Base-by-base conservation (phyloP, 208 protist species). In the Acanthamoeba triangularis region DNA sequence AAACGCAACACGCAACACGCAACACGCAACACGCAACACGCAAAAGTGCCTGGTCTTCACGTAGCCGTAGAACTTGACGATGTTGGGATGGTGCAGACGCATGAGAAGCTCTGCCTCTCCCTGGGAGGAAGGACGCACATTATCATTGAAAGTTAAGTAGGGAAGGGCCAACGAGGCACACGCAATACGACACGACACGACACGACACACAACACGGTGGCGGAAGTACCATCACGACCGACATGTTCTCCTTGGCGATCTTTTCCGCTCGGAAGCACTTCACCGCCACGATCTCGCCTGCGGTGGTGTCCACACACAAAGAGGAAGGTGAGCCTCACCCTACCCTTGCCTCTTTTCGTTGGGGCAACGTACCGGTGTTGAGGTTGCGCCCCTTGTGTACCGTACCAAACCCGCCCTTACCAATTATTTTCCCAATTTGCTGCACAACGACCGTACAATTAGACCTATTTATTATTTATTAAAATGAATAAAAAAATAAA, bases 41-140 rank as follows among this genome's bases (percentile, higher is more conserved):
- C 52, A 56, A 78, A 96, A 95, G 28, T 98, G 93, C 47, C 97
- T 96, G 44, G 96, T 98, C 33, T 96, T 96, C n/a, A 95, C 88
- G 84, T 97, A 97, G 69, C 96, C 96, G 30, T 98, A 80, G 78
- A 99, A 99, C 90, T 98, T 98, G 84, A 99, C 98, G 59, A 99
- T 98, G 90, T 98, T 97, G 49, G 90, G 59, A 80, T 99, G 98
- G 23, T 98, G 92, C 30, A 99, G 96, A 1, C 95, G 59, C 85
- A 97, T 97, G 41, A 99, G 94, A 8, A 98, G 88, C 44, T 97
- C 69, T 33, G 98, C 97, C 84, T 98, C 98, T 14, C 28, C 35
- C 96, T 97, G 63, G 2, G 65, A 74, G 65, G 61, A 25, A 23
- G 25, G 25, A 33, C 23, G 61, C 3, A 0, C 3, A 67, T 14